phyloP scores from a whole-genome alignment of 805 yeast species.

The Candida golubevii region DNA sequence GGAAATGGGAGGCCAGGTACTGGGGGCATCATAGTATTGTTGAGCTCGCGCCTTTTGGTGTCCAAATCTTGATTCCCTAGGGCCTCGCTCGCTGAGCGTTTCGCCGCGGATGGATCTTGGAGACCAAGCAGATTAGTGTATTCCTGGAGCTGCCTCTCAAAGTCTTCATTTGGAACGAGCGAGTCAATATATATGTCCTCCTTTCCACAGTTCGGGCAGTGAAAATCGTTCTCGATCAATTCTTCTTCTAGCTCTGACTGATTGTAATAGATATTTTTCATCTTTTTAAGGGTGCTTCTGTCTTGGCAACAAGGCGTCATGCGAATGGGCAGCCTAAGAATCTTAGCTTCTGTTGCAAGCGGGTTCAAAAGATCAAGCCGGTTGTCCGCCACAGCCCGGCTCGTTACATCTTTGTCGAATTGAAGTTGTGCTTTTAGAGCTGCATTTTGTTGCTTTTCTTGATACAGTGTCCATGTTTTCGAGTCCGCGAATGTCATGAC shows the following conservation, averaged over 20 bases:
- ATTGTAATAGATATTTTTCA: slow-evolving; percentile 40
- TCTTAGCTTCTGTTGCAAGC: slow-evolving; percentile 34
- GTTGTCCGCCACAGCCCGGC: slow-evolving; percentile 27
- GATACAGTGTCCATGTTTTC: slow-evolving; percentile 84
- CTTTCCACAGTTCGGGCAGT: slow-evolving; percentile 80
- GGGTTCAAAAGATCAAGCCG: slow-evolving; percentile 62
- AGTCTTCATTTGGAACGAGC: slow-evolving; percentile 56
- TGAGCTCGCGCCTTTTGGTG: slow-evolving; percentile 24
- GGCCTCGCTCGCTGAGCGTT: slow-evolving; percentile 5
- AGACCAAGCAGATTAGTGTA: slow-evolving; percentile 43
- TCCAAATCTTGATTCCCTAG: slow-evolving; percentile 19
- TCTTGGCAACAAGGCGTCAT: slow-evolving; percentile 76
- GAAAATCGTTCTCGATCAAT: slow-evolving; percentile 77
- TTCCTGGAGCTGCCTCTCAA: slow-evolving; percentile 49
- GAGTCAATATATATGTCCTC: slow-evolving; percentile 76
- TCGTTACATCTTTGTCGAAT: slow-evolving; percentile 42
- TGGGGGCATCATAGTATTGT: slow-evolving; percentile 11
- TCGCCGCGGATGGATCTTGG: slow-evolving; percentile 27
- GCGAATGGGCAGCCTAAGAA: slow-evolving; percentile 64
- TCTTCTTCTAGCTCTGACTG: slow-evolving; percentile 37
- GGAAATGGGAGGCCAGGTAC: slow-evolving; percentile 15
- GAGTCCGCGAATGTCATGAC: slow-evolving; percentile 95
- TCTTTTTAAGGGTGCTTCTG: slow-evolving; percentile 51
- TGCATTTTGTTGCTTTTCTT: slow-evolving; percentile 57
- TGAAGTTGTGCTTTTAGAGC: slow-evolving; percentile 46